Evolutionary conservation across 2,329 filamentous ascomycete genomes (phyloP), one percentile per base, ranked within the genome.

Genomic region (Furcasterigmium sp.): DNA sequence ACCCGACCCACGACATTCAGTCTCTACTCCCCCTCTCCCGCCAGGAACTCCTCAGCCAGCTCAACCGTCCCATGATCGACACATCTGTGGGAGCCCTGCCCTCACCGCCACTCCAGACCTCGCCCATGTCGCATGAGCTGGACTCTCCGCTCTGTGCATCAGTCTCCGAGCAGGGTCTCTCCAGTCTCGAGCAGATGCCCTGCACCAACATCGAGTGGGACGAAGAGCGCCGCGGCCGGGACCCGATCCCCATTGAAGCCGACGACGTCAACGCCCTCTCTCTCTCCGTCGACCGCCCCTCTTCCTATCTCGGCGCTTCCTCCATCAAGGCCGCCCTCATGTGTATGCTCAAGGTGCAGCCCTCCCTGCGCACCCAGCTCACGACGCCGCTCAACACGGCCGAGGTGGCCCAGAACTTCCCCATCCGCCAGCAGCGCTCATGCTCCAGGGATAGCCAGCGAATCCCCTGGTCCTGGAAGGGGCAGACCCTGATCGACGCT

Each of bases 241-340:
- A 82, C 44, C 65, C 75, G 5, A 71, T 82, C 41, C 76, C 76
- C n/a, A 71, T 68, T 7, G 77, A 87, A 52, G 82, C 82, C 1
- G 84, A 87, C 58, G 82, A 59, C 39, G 49, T 60, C 26, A 61
- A 61, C 19, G 82, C 82, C 0, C 67, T 87, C 2, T 86, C 82
- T 56, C 75, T 75, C 26, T 65, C 67, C 3, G 64, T 74, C 6
- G 76, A 85, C 45, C 76, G 81, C 35, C 77, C 80, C 51, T 63
- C 70, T 4, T 76, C 84, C 3, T 88, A 88, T 54, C 68, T 88
- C 4, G 84, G 84, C 2, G 82, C 85, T 14, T 88, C 85, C 0
- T 88, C 84, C 6, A 84, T 88, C 55, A 85, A 85, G 55, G 84
- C 84, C 2, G 84, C 84, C 2, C 70, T 88, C 28, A 80, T 85